Conservation (phyloP, 2,329 filamentous ascomycete species). For the Aspergillus ochraceus region DNA sequence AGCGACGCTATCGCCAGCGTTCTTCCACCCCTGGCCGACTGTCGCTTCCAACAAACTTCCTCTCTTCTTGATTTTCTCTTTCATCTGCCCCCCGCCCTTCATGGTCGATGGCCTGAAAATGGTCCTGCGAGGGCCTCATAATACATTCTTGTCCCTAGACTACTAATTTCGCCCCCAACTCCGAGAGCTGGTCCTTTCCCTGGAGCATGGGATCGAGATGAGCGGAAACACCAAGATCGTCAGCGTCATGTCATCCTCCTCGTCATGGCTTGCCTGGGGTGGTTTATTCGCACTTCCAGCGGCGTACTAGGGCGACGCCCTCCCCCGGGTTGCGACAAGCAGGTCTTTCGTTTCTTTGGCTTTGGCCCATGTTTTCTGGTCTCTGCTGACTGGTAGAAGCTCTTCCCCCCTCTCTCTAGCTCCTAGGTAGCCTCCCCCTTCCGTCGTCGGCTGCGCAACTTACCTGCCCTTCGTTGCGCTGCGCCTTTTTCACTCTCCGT, state of each 20-base stretch:
- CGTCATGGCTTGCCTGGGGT: not conserved
- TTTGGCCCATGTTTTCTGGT: not conserved
- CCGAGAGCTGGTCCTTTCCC: not conserved
- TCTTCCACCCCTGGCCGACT: too few relatives aligned
- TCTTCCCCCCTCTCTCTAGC: slow-evolving; percentile 27
- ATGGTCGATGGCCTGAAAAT: too few relatives aligned
- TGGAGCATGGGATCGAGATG: not conserved
- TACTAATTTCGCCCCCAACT: not conserved
- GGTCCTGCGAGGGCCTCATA: not conserved
- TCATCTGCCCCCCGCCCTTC: too few relatives aligned
- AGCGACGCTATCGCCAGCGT: too few relatives aligned
- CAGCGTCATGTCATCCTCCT: not conserved
- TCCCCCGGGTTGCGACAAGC: not conserved
- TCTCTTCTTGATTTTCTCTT: too few relatives aligned
- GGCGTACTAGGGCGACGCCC: not conserved
- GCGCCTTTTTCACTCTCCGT: slow-evolving; percentile 29
- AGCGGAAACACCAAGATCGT: not conserved
- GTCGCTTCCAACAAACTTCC: too few relatives aligned
- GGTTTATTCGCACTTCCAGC: not conserved
- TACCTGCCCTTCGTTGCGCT: slow-evolving; percentile 22
- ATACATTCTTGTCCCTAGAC: not conserved
- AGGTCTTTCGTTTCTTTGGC: not conserved
- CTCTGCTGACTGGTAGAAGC: slow-evolving; percentile 11
- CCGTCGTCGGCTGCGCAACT: not conserved
- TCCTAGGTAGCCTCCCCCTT: slow-evolving; percentile 29